Conservation (phyloP, 225 moss, liverwort and hornwort genomes). For the Sphagnum contortum region DNA sequence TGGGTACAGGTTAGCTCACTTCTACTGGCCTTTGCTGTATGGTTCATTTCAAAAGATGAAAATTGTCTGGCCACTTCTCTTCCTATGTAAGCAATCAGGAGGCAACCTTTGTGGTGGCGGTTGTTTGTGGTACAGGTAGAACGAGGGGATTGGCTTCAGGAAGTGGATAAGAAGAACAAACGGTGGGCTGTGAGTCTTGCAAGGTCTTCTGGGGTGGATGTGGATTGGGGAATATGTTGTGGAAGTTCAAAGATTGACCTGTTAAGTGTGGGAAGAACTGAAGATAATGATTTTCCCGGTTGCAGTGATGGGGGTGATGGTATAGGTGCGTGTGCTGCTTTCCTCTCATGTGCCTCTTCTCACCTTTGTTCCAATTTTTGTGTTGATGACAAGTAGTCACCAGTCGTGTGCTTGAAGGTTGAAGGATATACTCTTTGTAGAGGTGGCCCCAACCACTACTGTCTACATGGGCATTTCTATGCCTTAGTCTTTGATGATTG, state of each 20-base stretch:
- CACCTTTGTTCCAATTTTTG: no score
- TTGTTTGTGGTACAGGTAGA: conserved; percentile 22
- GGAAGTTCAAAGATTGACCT: conserved; percentile 6
- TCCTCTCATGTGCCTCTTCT: not conserved
- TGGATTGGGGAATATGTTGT: conserved; percentile 32
- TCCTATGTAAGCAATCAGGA: no score
- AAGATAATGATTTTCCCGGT: not conserved
- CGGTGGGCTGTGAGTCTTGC: conserved; percentile 45
- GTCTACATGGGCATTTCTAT: no score
- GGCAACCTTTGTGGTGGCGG: no score
- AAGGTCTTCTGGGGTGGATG: conserved; percentile 24
- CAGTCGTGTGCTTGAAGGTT: no score
- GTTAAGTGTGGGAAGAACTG: not conserved
- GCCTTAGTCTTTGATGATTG: no score
- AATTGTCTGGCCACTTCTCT: not conserved
- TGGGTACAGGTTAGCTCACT: conserved; percentile 63
- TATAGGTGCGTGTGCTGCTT: not conserved
- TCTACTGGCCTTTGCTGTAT: not conserved
- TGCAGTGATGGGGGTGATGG: not conserved
- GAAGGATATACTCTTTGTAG: no score
- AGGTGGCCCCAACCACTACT: no score
- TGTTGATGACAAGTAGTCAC: no score
- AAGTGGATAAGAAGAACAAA: conserved; percentile 24
- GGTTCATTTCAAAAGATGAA: conserved; percentile 1
- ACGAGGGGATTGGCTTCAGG: conserved; percentile 52